Evolutionary conservation across 2,329 filamentous ascomycete species (phyloP).

Genomic region (Diaporthe ilicicola): DNA sequence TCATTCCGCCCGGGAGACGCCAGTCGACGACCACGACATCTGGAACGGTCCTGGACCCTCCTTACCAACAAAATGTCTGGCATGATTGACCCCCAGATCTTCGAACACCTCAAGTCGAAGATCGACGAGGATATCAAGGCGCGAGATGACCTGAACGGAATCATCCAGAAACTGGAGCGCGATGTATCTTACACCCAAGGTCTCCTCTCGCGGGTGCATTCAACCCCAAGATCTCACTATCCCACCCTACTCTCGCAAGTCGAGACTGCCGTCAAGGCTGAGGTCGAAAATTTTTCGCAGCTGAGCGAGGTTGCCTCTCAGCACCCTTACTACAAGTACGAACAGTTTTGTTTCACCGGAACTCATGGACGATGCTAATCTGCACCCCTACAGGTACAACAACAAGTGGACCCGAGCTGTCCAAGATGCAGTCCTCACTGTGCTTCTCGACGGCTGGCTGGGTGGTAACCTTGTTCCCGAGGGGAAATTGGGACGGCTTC

Average conservation of each 20-base stretch:
- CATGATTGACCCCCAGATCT: constrained; percentile 84
- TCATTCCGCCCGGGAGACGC: not conserved
- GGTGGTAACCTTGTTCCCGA: constrained; percentile 71
- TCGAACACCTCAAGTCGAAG: constrained; percentile 85
- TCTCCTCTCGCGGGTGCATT: constrained; percentile 87
- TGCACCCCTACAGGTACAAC: constrained; percentile 69
- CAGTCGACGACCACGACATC: no score
- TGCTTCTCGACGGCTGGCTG: constrained; percentile 75
- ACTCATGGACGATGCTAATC: constrained; percentile 25
- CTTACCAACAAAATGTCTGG: constrained; percentile 40
- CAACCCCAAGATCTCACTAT: constrained; percentile 75
- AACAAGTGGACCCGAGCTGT: constrained; percentile 83
- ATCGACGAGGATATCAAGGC: constrained; percentile 88
- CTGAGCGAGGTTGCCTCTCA: constrained; percentile 79
- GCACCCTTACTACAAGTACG: constrained; percentile 94
- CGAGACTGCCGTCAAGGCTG: constrained; percentile 74
- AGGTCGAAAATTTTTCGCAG: constrained; percentile 75
- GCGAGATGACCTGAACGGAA: constrained; percentile 83
- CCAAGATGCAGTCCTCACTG: constrained; percentile 75
- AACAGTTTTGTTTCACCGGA: not conserved
- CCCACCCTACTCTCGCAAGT: constrained; percentile 73
- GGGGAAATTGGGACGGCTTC: constrained; percentile 69
- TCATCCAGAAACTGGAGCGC: constrained; percentile 83
- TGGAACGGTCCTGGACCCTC: no score
- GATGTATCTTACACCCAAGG: constrained; percentile 84